phyloP scores from a whole-genome alignment of 2,329 filamentous ascomycete genomes.

The Westerdykella ornata region DNA sequence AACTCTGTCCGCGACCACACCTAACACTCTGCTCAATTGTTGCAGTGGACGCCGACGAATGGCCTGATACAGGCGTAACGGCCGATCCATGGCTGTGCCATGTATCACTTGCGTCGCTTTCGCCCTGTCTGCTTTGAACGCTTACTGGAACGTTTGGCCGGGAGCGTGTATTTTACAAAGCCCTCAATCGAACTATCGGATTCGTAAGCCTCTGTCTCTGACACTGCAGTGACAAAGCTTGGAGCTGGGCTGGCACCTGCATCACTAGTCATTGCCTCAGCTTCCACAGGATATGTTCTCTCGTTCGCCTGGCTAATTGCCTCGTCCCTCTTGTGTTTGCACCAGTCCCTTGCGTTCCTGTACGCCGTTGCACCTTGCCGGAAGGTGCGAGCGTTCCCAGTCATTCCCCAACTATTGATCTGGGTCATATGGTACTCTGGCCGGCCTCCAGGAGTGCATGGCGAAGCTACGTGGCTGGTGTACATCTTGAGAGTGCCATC shows the following conservation, averaged over 20 bases:
- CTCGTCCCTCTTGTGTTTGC: conserved; percentile 11
- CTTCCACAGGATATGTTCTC: conserved; percentile 7
- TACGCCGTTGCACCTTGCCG: conserved; percentile 8
- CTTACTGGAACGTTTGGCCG: conserved; percentile 7
- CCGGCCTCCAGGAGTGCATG: conserved; percentile 22
- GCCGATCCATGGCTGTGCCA: no score
- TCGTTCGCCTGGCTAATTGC: conserved; percentile 14
- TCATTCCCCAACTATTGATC: conserved; percentile 7
- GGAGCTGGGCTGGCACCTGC: conserved; percentile 9
- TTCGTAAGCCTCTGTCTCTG: conserved; percentile 10
- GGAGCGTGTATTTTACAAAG: conserved; percentile 3
- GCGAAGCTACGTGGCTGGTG: conserved; percentile 34
- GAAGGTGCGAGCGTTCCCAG: conserved; percentile 7
- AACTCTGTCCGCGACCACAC: no score
- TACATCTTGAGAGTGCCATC: conserved; percentile 36
- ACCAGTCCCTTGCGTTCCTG: conserved; percentile 13
- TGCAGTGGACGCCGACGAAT: no score
- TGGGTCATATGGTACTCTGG: conserved; percentile 42
- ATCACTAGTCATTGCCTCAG: conserved; percentile 4
- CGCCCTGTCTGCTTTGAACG: conserved; percentile 5
- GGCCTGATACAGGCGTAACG: no score
- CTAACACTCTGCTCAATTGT: no score
- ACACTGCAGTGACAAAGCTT: conserved; percentile 13
- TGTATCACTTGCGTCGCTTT: conserved; percentile 13
- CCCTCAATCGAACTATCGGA: conserved; percentile 8